A percentile compares a stretch with the other conserved stretches of the same genome.
phyloP scores from a whole-genome alignment of 2,329 filamentous ascomycete genomes.

The Fusarium sublunatum region DNA sequence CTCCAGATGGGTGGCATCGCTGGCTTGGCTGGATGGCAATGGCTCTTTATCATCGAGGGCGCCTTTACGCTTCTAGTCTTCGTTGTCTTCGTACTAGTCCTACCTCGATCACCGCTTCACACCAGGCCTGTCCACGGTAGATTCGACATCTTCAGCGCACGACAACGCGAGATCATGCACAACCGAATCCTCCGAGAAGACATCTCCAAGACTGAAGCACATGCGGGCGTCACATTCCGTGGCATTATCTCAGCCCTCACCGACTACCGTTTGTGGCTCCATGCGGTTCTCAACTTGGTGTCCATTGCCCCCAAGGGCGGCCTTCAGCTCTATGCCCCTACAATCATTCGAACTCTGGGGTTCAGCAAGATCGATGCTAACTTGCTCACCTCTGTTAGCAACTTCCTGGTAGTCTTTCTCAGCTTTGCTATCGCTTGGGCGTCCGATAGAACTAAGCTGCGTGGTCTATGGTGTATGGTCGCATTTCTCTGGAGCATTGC shows the following conservation, averaged over 20 bases:
- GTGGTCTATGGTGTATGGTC: constrained; percentile 38
- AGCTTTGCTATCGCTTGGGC: constrained; percentile 29
- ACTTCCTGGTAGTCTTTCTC: constrained; percentile 31
- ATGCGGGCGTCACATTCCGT: constrained; percentile 14
- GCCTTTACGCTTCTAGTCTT: constrained; percentile 34
- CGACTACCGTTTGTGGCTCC: constrained; percentile 35
- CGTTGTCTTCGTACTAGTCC: constrained; percentile 24
- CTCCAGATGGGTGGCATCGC: constrained; percentile 34
- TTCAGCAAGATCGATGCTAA: constrained; percentile 43
- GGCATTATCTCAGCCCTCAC: constrained; percentile 9
- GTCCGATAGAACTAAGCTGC: constrained; percentile 34
- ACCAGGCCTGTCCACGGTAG: constrained; percentile 29
- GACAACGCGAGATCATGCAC: constrained; percentile 35
- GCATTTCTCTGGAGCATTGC: constrained; percentile 39
- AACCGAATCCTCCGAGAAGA: constrained; percentile 36
- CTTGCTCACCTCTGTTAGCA: constrained; percentile 39
- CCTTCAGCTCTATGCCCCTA: constrained; percentile 41
- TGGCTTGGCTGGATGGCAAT: constrained; percentile 35
- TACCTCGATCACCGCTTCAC: constrained; percentile 29
- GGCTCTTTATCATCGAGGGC: constrained; percentile 41
- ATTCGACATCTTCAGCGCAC: constrained; percentile 35
- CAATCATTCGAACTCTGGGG: constrained; percentile 38
- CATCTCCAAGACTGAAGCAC: constrained; percentile 32
- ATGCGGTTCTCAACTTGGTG: constrained; percentile 37
- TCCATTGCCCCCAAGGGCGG: constrained; percentile 42